These are phyloP conservation scores for Candida sithepensis DNA, from an alignment of 805 yeast species.

Conservation along the genomic window DNA sequence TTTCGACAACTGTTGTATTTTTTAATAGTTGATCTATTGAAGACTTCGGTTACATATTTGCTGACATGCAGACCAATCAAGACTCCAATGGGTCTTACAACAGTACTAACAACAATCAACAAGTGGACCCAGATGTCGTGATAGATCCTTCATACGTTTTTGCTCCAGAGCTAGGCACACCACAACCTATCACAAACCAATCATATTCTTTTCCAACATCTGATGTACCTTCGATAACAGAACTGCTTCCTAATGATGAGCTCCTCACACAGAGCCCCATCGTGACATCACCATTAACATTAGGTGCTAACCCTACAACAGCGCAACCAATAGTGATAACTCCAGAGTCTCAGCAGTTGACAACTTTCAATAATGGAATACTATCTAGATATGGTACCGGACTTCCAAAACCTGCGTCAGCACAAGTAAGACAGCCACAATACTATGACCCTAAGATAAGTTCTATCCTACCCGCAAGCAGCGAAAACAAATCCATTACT, in stretches of 20 bases:
- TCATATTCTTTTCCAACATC: constrained; percentile 10
- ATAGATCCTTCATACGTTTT: background rate
- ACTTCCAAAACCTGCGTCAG: background rate
- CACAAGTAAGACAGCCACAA: constrained; percentile 4
- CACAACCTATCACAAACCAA: background rate
- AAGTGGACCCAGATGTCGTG: background rate
- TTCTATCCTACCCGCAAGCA: background rate
- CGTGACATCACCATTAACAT: constrained; percentile 12
- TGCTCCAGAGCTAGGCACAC: background rate
- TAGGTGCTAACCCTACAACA: background rate
- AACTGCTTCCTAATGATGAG: constrained; percentile 3
- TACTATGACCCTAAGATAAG: constrained; percentile 9
- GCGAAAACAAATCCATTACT: constrained; percentile 2
- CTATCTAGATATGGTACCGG: constrained; percentile 10
- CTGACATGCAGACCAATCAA: background rate
- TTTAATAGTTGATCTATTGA: too few relatives aligned
- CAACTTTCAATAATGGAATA: constrained; percentile 4
- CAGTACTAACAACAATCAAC: background rate
- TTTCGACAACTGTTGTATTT: too few relatives aligned
- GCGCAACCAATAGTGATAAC: constrained; percentile 2
- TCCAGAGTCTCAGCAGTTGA: constrained; percentile 3
- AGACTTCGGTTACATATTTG: too few relatives aligned
- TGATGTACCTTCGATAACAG: constrained; percentile 8
- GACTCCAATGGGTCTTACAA: background rate
- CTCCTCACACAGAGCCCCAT: constrained; percentile 10